Percentiles rank a stretch among this genome's conserved stretches.
phyloP scores from a whole-genome alignment of 163 green algal genomes.

The Smithsoniella earleae region DNA sequence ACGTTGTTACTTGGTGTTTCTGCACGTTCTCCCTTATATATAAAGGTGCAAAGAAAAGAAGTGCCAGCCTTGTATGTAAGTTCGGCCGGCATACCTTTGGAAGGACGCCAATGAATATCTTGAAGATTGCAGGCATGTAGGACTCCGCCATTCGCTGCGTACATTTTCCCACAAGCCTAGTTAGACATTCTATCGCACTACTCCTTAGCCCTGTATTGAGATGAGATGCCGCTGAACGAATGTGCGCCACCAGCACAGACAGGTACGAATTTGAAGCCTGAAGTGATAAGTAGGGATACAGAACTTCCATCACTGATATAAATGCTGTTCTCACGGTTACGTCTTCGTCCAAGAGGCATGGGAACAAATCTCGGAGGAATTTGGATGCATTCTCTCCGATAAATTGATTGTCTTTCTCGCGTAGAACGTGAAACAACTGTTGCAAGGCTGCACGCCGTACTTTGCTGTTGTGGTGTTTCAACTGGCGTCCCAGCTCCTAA shows the following conservation, averaged over 20 bases:
- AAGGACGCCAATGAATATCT: background rate
- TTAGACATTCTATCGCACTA: too few relatives aligned
- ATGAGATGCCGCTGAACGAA: conserved; percentile 17
- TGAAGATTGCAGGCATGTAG: background rate
- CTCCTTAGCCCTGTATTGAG: background rate
- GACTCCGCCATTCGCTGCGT: too few relatives aligned
- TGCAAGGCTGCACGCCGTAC: conserved; percentile 17
- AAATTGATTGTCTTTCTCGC: background rate
- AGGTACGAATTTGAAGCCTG: background rate
- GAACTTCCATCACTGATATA: background rate
- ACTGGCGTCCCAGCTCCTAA: too few relatives aligned
- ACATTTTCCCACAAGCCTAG: too few relatives aligned
- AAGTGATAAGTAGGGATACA: background rate
- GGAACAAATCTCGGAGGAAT: background rate
- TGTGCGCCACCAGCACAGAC: background rate
- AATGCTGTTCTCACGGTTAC: background rate
- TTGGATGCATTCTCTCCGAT: too few relatives aligned
- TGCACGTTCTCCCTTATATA: too few relatives aligned
- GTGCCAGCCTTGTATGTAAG: too few relatives aligned
- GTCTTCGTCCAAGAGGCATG: background rate
- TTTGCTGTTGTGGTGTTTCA: conserved; percentile 1
- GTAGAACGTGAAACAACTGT: background rate
- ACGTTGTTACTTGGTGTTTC: background rate
- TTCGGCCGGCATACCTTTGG: conserved; percentile 10
- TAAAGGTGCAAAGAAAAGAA: too few relatives aligned